Evolutionary conservation across 352 stramenopile species (phyloP), one percentile per base, ranked within the genome.

Genomic region (Globisporangium orthogonon): DNA sequence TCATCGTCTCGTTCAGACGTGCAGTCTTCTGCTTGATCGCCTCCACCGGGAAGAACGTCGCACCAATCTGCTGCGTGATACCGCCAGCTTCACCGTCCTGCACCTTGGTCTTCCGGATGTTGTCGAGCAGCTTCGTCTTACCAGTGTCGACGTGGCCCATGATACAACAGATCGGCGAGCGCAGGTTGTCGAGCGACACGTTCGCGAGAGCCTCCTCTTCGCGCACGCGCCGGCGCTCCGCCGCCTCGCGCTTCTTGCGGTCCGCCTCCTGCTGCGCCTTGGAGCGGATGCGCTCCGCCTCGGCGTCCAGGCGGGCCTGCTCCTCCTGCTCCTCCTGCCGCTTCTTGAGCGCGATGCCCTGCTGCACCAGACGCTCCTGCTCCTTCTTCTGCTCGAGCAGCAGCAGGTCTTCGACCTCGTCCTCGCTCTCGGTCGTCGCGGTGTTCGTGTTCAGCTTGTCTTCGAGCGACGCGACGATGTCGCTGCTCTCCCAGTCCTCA

Each of bases 81-180:
- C 97, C 97, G 63, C 97, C 84, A 11, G 84, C 84, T 66, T 95
- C 85, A 23, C 56, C 84, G 60, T 94, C 86, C 79, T 99, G 96
- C 29, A 99, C 97, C 73, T 99, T 99, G 28, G 97, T 99, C 66
- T 94, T 91, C 39, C 97, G 88, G 61, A 99, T 99, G 69, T 99
- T 99, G 74, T 99, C 97, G n/a, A 99, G 73, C 55, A 99, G 69
- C 73, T 98, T 99, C 40, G 97, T 99, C 76, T 99, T 99, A 65
- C 97, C 92, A 13, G 92, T 98, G 69, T 98, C 94, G 69, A 98
- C 94, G 74, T 98, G 94, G n/a, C 94, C 97, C 97, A 99, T 99
- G 68, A 99, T 99, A 71, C 97, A 98, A 51, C 96, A 97, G 71
- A 99, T 98, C n/a, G 97, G 97, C 54, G 93, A 98, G 40, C 97